These are phyloP conservation scores for Trametes hirsuta DNA, from an alignment of 1,284 basidiomycete genomes.

Conservation along the genomic window DNA sequence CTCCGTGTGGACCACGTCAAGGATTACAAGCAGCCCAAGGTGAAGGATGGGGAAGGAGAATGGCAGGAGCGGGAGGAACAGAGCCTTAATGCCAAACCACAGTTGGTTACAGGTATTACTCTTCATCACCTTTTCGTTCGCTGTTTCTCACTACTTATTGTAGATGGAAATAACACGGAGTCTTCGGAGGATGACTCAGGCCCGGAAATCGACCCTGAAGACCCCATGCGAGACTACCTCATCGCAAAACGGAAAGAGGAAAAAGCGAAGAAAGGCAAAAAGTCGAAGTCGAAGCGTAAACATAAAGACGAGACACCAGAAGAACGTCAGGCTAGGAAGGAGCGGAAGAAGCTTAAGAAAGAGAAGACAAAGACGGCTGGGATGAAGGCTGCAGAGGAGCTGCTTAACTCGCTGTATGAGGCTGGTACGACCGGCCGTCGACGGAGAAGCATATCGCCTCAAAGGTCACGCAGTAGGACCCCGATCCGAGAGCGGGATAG, in stretches of 20 bases:
- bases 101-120: conserved; percentile 61
- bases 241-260: conserved; percentile 70
- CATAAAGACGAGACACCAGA: conserved; percentile 79
- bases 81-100: conserved; percentile 83
- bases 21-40: conserved; percentile 88
- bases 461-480: conserved; percentile 27
- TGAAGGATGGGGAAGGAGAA: conserved; percentile 86
- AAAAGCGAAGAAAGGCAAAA: conserved; percentile 66
- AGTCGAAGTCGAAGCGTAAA: conserved; percentile 54
- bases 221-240: conserved; percentile 96
- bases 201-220: conserved; percentile 87
- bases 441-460: conserved; percentile 27
- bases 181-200: conserved; percentile 63
- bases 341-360: conserved; percentile 63
- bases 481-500: conserved; percentile 18
- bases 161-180: conserved; percentile 56
- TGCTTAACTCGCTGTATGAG: conserved; percentile 40
- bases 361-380: conserved; percentile 46
- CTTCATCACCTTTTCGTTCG: not conserved
- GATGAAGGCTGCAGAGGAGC: conserved; percentile 52
- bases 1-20: conserved; percentile 94
- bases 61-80: conserved; percentile 86
- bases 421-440: conserved; percentile 17
- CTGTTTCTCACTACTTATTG: not conserved
- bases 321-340: conserved; percentile 71